Evolutionary conservation across 805 yeast species (phyloP).

Genomic region (Candida easanensis): DNA sequence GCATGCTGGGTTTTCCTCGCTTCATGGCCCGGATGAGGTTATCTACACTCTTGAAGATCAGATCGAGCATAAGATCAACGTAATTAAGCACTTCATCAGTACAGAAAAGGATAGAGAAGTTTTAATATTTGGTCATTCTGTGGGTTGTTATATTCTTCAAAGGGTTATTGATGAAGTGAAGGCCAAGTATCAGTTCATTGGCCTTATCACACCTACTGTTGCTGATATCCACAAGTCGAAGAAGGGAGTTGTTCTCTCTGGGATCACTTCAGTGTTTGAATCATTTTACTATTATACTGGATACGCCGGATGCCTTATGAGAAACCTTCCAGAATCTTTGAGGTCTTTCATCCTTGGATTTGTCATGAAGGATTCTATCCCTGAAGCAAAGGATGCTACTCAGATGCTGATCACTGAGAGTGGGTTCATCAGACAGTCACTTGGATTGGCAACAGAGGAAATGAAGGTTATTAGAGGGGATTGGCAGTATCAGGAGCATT

Average conservation of each 20-base stretch:
- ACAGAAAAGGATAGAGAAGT: conserved; percentile 32
- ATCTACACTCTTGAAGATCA: conserved; percentile 51
- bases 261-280: conserved; percentile 24
- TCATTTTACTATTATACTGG: conserved; percentile 32
- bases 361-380: conserved; percentile 12
- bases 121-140: conserved; percentile 63
- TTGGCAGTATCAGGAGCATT: conserved; percentile 48
- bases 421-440: conserved; percentile 48
- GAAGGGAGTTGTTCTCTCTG: conserved; percentile 36
- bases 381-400: conserved; percentile 33
- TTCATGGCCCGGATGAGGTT: conserved; percentile 16
- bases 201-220: conserved; percentile 70
- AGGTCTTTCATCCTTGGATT: conserved; percentile 1
- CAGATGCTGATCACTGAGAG: conserved; percentile 39
- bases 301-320: conserved; percentile 25
- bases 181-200: conserved; percentile 42
- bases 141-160: conserved; percentile 66
- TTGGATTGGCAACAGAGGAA: conserved; percentile 59
- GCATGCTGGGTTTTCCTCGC: conserved; percentile 53
- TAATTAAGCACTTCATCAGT: conserved; percentile 38
- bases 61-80: conserved; percentile 51
- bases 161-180: conserved; percentile 36
- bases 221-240: conserved; percentile 51
- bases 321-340: conserved; percentile 25
- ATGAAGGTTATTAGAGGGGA: conserved; percentile 50